These are phyloP conservation scores for Geosmithia flava DNA, from an alignment of 2,329 filamentous ascomycete genomes.

Conservation along the genomic window DNA sequence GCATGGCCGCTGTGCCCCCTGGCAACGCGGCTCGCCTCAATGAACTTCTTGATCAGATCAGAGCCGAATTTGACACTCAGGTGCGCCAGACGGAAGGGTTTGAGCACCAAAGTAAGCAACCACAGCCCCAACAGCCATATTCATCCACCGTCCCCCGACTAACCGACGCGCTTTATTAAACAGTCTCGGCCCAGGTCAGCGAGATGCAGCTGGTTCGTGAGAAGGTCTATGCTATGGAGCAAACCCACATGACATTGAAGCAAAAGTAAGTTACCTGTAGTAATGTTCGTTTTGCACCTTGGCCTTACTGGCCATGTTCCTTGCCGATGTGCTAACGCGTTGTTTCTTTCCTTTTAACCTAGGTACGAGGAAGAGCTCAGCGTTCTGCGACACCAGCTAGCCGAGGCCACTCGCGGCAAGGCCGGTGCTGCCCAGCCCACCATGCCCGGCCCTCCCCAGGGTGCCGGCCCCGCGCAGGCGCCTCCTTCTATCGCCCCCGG, in stretches of 20 bases:
- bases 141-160: background rate
- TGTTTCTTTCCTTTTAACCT: constrained; percentile 1
- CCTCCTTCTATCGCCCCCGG: constrained; percentile 87
- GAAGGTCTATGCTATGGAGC: constrained; percentile 89
- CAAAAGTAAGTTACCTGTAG: constrained; percentile 55
- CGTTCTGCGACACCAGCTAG: constrained; percentile 78
- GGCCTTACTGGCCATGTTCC: background rate
- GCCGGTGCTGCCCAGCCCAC: constrained; percentile 32
- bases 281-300: background rate
- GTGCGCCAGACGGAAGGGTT: constrained; percentile 72
- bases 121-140: background rate
- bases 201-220: constrained; percentile 91
- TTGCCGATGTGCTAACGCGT: constrained; percentile 3
- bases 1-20: constrained; percentile 59
- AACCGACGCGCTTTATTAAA: constrained; percentile 11
- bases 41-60: constrained; percentile 84
- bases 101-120: constrained; percentile 79
- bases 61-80: constrained; percentile 82
- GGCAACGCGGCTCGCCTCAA: constrained; percentile 55
- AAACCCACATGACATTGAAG: constrained; percentile 78
- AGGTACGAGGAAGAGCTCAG: constrained; percentile 92
- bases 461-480: constrained; percentile 66
- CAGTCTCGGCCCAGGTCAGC: constrained; percentile 81
- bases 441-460: constrained; percentile 59
- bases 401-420: constrained; percentile 51